Conservation (phyloP, 2,329 filamentous ascomycete species). For the Didymella arachidicola region DNA sequence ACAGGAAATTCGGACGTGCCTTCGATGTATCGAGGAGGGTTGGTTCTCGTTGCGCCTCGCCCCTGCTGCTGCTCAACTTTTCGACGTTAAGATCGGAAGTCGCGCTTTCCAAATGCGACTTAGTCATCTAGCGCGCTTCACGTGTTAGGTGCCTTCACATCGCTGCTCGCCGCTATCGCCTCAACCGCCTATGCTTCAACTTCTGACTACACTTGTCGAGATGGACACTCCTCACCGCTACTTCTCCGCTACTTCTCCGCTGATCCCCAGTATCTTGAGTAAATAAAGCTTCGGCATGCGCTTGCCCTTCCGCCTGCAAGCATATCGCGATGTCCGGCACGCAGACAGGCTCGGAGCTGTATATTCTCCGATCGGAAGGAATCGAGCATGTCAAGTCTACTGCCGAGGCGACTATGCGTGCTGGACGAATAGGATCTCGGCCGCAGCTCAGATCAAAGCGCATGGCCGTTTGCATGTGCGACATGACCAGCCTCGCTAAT, state of each 20-base stretch:
- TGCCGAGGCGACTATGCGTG: background rate
- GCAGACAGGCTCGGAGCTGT: background rate
- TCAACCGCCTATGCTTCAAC: background rate
- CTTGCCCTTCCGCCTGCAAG: conserved; percentile 6
- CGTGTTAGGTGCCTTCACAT: conserved; percentile 23
- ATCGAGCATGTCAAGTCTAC: conserved; percentile 1
- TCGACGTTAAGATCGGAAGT: conserved; percentile 22
- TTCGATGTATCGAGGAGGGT: conserved; percentile 10
- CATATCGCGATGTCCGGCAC: background rate
- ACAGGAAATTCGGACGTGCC: conserved; percentile 5
- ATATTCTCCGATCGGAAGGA: conserved; percentile 3
- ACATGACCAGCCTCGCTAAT: conserved; percentile 6
- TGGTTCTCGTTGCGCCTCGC: conserved; percentile 25
- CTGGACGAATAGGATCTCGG: conserved; percentile 1
- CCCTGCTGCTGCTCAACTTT: conserved; percentile 31
- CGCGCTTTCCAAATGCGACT: conserved; percentile 22
- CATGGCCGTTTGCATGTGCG: conserved; percentile 21
- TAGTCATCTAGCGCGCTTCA: conserved; percentile 22
- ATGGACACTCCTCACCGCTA: conserved; percentile 9
- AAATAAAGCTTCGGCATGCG: conserved; percentile 1
- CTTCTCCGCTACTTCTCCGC: conserved; percentile 8
- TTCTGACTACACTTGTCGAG: background rate
- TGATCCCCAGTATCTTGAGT: too few species aligned
- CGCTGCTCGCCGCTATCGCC: background rate
- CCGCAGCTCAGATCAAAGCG: conserved; percentile 4